Base-by-base conservation (phyloP, 805 yeast species). In the Teunomyces aglyptinius region DNA sequence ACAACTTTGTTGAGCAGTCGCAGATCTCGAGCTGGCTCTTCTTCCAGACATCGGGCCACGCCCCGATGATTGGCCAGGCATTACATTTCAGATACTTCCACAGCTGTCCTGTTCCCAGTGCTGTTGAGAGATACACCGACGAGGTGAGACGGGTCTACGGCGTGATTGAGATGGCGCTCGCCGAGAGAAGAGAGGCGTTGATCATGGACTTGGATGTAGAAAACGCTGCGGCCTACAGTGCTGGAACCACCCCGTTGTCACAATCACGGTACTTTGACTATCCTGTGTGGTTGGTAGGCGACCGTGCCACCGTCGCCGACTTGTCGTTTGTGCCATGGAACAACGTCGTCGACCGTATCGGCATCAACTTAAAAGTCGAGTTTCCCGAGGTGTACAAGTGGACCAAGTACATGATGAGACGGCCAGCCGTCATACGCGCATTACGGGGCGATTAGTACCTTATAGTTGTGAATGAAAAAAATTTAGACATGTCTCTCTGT, bases 41-140 rank as follows among this genome's bases (percentile, higher is more conserved):
- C 60, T 91, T 91, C 74, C 98, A 91, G 68, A 89, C 97, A 2
- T 86, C 95, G 4, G 97, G 98, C 5, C 97, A 90, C 63, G 96
- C 97, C 0, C 97, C 97, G n/a, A 91, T 91, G 96, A 87, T 91
- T 57, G 97, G 97, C 15, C 97, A 91, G 67, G 97, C 97, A 6
- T 76, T 92, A 56, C 97, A 92, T 70, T 92, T 91, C 71, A 78
- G 91, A 59, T 89, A 88, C 64, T 89, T 91, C 75, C 97, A 91
- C 63, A 80, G 91, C 5, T 85, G 85, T 50, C 83, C 83, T 45
- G 89, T 91, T 2, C 89, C 92, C 15, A 80, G 89, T 48, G 97
- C 97, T 0, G 88, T 91, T 16, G 96, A 89, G 56, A 74, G 97
- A 60, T 91, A 90, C 63, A 84, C 88, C 1, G 96, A 87, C 57